phyloP scores from a whole-genome alignment of 768 basidiomycete genomes.

The Lactarius deliciosus region DNA sequence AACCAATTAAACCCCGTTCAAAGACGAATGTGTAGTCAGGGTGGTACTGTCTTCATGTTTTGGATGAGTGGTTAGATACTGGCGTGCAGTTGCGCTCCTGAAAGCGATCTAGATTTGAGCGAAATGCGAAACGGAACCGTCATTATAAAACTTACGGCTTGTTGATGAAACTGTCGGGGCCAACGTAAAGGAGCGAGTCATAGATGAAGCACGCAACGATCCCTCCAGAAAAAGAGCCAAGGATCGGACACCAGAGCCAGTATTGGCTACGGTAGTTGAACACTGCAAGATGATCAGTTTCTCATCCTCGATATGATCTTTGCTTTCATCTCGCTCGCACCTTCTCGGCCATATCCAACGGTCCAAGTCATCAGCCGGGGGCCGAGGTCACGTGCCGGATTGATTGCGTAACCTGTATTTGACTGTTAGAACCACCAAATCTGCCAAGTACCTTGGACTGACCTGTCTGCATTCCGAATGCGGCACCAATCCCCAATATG shows the following conservation, averaged over 20 bases:
- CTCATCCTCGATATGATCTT: too few relatives aligned
- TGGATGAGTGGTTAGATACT: slow-evolving; percentile 4
- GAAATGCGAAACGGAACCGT: too few relatives aligned
- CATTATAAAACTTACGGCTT: slow-evolving; percentile 44
- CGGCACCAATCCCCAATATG: slow-evolving; percentile 54
- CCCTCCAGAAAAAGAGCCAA: slow-evolving; percentile 59
- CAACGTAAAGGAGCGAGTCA: slow-evolving; percentile 56
- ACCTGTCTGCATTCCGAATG: slow-evolving; percentile 59
- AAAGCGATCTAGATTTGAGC: neutral
- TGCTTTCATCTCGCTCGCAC: slow-evolving; percentile 13
- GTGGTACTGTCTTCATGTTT: neutral
- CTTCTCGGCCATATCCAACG: slow-evolving; percentile 63
- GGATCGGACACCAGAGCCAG: slow-evolving; percentile 68
- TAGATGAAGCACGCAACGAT: slow-evolving; percentile 54
- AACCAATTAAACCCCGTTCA: neutral
- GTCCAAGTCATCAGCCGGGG: slow-evolving; percentile 66
- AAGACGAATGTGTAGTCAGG: neutral
- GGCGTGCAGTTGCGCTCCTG: slow-evolving; percentile 13
- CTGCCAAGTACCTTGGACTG: neutral
- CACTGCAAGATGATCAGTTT: slow-evolving; percentile 27
- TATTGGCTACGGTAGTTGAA: slow-evolving; percentile 55
- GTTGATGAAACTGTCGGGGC: slow-evolving; percentile 55
- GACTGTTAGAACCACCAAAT: neutral
- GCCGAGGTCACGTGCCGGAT: slow-evolving; percentile 71
- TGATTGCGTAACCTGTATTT: slow-evolving; percentile 52